Percentiles rank a stretch among this genome's conserved stretches.
These are phyloP conservation scores for Malus hybrid DNA, from an alignment of 331 rosid genomes.

Conservation along the genomic window DNA sequence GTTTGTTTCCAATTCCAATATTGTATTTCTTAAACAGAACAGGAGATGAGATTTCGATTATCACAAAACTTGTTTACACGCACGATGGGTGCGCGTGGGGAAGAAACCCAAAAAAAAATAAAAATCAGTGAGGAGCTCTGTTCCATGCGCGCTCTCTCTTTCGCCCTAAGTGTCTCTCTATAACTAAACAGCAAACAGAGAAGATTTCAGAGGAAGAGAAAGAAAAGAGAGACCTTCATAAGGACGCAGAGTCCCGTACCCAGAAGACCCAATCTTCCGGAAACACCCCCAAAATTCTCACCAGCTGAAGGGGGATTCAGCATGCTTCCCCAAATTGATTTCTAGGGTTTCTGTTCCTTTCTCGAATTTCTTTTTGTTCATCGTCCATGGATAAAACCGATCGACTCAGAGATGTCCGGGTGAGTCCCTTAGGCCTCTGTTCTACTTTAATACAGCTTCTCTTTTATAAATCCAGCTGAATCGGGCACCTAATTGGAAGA, in stretches of 20 bases:
- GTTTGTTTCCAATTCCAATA: too few species aligned
- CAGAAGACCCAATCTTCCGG: slow-evolving; percentile 19
- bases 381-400: slow-evolving; percentile 8
- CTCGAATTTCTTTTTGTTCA: neutral
- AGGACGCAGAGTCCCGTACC: neutral
- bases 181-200: slow-evolving; percentile 14
- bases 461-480: slow-evolving; percentile 15
- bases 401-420: slow-evolving; percentile 18
- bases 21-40: too few species aligned
- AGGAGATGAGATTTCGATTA: neutral
- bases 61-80: neutral
- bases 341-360: slow-evolving; percentile 59
- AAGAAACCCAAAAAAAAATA: neutral
- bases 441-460: slow-evolving; percentile 3
- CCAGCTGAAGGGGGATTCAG: neutral
- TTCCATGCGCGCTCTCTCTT: slow-evolving; percentile 19
- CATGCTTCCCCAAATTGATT: slow-evolving; percentile 15
- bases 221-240: slow-evolving; percentile 8
- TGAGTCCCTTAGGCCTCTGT: slow-evolving; percentile 11
- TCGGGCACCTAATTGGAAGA: slow-evolving; percentile 26
- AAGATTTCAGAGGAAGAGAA: slow-evolving; percentile 23
- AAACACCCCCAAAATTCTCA: neutral
- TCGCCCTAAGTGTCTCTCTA: slow-evolving; percentile 32
- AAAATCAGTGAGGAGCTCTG: slow-evolving; percentile 17
- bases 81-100: slow-evolving; percentile 16